Percentiles rank a stretch among this genome's conserved stretches.
phyloP scores from a whole-genome alignment of 108 stramenopile species.

The Mediolabrus comicus region DNA sequence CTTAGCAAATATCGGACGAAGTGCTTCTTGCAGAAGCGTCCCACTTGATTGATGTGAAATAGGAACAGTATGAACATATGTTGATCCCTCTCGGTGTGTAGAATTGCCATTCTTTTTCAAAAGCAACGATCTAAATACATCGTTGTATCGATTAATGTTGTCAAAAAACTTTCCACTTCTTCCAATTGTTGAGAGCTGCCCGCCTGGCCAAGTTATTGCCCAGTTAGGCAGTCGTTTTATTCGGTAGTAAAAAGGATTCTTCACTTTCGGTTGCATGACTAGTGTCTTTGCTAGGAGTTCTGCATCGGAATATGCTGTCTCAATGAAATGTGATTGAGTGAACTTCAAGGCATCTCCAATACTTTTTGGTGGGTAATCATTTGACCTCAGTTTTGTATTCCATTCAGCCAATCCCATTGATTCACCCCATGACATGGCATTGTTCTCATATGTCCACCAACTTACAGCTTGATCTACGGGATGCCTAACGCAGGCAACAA shows the following conservation, averaged over 20 bases:
- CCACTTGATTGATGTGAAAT: constrained; percentile 6
- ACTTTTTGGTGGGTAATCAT: constrained; percentile 45
- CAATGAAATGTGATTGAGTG: constrained; percentile 31
- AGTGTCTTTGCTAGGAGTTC: constrained; percentile 22
- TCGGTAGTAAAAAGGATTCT: neutral
- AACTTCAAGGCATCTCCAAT: constrained; percentile 47
- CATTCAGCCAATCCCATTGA: constrained; percentile 49
- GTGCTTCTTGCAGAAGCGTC: neutral
- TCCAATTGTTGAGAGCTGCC: constrained; percentile 58
- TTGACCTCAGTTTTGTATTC: constrained; percentile 48
- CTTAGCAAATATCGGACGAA: neutral
- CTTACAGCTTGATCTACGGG: constrained; percentile 66
- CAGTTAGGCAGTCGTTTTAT: constrained; percentile 42
- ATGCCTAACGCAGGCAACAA: constrained; percentile 57
- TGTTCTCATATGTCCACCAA: constrained; percentile 73
- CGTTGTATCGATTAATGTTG: constrained; percentile 53
- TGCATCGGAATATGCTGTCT: constrained; percentile 30
- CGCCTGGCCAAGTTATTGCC: constrained; percentile 72
- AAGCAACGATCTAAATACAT: constrained; percentile 26
- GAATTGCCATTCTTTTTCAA: neutral
- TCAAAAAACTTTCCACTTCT: constrained; percentile 38
- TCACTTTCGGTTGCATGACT: neutral
- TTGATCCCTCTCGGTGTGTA: neutral
- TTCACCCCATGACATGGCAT: constrained; percentile 57
- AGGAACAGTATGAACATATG: constrained; percentile 28